Base-by-base conservation (phyloP, 208 protist species). In the Crithidia bombi region DNA sequence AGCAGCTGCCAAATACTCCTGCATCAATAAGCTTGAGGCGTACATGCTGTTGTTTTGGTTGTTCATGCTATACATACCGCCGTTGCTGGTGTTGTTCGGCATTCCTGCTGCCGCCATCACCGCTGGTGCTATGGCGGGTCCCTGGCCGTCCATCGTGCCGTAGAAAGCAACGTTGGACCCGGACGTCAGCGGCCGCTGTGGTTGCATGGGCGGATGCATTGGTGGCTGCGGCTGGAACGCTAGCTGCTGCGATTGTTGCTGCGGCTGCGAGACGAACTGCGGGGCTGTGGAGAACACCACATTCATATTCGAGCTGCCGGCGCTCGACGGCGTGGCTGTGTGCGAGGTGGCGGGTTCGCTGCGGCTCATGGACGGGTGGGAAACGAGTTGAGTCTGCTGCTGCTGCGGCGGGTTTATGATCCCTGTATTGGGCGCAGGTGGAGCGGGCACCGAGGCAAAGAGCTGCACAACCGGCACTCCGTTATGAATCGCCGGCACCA, bases 391-490 rank as follows among this genome's bases (percentile, higher is more conserved):
- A n/a, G n/a, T 46, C 50, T 36, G 69, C 61, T 75, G 69, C 7
- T 41, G 61, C 12, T 49, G 69, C 43, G 39, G 69, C 54, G 67
- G 50, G 14, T 35, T 23, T 0, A 56, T n/a, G 52, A 75, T 55
- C n/a, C n/a, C n/a, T n/a, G n/a, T n/a, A 38, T 30, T 55, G 2
- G 59, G 15, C 9, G 49, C 3, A 15, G 39, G 38, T n/a, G 36
- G 1, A 28, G 57, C 59, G 5, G 68, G 58, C 12, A 43, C 23
- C 15, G 68, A 30, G 1, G 68, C 36, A 33, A 62, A 61, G 11
- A 74, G 12, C 39, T 74, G 68, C 68, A 74, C 67, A 14, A 74
- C 38, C 5, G 68, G 68, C 26, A 74, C 32, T 10, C 68, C 68
- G 12, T 36, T 46, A 0, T 51, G 57, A 47, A 74, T 67, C 12